These are phyloP conservation scores for Metschnikowia rubicola DNA, from an alignment of 805 yeast genomes.

Conservation along the genomic window DNA sequence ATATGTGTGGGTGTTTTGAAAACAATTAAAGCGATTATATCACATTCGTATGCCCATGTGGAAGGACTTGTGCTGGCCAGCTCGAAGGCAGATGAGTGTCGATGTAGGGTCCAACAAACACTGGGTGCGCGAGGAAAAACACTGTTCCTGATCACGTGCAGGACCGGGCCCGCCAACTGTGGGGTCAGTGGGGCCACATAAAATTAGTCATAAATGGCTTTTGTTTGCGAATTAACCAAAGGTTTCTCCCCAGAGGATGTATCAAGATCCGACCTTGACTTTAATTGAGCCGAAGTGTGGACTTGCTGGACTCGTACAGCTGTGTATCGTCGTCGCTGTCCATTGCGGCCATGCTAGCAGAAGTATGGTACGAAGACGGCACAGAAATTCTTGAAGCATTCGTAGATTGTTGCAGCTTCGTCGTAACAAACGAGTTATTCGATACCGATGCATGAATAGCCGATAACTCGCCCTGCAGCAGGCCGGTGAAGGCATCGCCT, in stretches of 20 bases:
- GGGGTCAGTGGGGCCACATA: not conserved
- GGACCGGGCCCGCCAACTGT: not conserved
- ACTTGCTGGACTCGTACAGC: conserved; percentile 11
- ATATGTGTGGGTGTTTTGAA: no score
- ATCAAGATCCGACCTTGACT: no score
- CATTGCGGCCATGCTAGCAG: not conserved
- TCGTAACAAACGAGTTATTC: conserved; percentile 8
- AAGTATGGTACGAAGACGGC: conserved; percentile 3
- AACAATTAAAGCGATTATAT: no score
- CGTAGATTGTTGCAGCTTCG: conserved; percentile 6
- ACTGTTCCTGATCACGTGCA: not conserved
- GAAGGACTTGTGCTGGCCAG: no score
- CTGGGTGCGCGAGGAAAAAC: not conserved
- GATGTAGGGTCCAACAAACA: no score
- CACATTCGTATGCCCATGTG: no score
- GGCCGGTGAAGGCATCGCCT: not conserved
- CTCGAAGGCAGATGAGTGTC: no score
- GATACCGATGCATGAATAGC: not conserved
- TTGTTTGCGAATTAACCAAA: not conserved
- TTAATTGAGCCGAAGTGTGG: conserved; percentile 7
- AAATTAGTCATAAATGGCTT: no score
- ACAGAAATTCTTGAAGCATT: not conserved
- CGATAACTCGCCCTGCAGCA: not conserved
- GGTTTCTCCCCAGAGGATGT: not conserved
- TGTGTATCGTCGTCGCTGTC: conserved; percentile 3